phyloP scores from a whole-genome alignment of 2,329 filamentous ascomycete species.

The Paecilomyces fulvus region DNA sequence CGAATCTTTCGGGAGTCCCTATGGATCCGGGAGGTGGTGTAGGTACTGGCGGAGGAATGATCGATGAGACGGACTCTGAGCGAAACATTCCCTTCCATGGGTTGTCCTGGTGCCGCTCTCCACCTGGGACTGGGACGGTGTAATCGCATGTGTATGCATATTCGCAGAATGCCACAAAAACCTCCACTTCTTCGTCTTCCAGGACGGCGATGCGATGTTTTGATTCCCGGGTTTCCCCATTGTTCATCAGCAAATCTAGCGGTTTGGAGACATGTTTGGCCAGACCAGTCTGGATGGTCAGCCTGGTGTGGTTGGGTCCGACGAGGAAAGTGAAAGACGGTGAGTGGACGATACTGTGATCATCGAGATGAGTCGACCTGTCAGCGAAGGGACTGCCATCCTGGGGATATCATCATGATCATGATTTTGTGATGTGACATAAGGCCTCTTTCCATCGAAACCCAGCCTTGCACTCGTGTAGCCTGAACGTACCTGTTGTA shows the following conservation, averaged over 20 bases:
- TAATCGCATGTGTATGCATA: constrained; percentile 45
- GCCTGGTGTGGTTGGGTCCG: constrained; percentile 37
- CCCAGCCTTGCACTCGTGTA: background rate
- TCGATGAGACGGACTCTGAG: constrained; percentile 16
- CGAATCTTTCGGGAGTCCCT: background rate
- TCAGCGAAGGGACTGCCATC: constrained; percentile 13
- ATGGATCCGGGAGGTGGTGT: background rate
- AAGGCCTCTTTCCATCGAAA: background rate
- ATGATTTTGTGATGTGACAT: background rate
- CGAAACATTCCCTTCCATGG: constrained; percentile 8
- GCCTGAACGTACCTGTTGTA: constrained; percentile 24
- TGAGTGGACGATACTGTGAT: constrained; percentile 35
- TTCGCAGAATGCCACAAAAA: constrained; percentile 42
- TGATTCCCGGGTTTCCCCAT: constrained; percentile 38
- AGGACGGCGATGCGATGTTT: constrained; percentile 33
- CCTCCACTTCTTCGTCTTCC: constrained; percentile 41
- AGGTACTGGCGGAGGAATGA: constrained; percentile 4
- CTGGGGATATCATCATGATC: background rate
- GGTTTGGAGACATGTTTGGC: constrained; percentile 37
- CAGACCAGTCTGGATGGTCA: constrained; percentile 39
- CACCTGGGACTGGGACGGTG: constrained; percentile 17
- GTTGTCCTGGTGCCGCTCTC: background rate
- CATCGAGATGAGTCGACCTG: constrained; percentile 2
- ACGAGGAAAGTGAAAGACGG: constrained; percentile 39
- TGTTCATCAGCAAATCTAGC: constrained; percentile 38